These are phyloP conservation scores for Camellia oleifera DNA, from an alignment of 179 eudicot species.

Conservation along the genomic window DNA sequence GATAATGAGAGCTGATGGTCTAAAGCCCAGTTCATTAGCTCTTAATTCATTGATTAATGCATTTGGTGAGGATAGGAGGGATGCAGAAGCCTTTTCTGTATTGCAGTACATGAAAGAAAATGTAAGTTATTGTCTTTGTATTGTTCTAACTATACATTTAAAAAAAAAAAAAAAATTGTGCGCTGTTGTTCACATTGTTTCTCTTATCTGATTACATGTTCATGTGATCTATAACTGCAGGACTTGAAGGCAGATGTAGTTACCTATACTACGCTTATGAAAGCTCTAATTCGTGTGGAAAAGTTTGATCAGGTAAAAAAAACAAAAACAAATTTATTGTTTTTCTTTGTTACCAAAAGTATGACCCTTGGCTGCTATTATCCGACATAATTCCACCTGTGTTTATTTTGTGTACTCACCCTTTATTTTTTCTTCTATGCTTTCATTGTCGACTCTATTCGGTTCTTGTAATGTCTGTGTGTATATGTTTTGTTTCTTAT, in stretches of 20 bases:
- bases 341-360: background rate
- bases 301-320: conserved; percentile 70
- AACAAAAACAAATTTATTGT: background rate
- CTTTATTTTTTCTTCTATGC: too few relatives aligned
- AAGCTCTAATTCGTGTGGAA: conserved; percentile 80
- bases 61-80: conserved; percentile 89
- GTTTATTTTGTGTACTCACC: too few relatives aligned
- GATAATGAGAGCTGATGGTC: conserved; percentile 84
- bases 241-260: conserved; percentile 91
- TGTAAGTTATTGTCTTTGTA: conserved; percentile 35
- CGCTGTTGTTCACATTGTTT: background rate
- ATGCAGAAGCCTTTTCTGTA: conserved; percentile 86
- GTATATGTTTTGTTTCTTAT: too few relatives aligned
- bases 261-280: conserved; percentile 94
- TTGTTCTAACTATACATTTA: background rate
- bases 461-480: too few relatives aligned
- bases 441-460: too few relatives aligned
- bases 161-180: background rate
- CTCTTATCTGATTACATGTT: conserved; percentile 12
- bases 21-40: conserved; percentile 79
- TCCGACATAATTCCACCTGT: background rate
- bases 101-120: conserved; percentile 90
- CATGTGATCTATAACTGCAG: conserved; percentile 41
- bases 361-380: background rate
- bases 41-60: conserved; percentile 92